Evolutionary conservation across 345 rosid species (phyloP).

Genomic region (Lepidium sativum): DNA sequence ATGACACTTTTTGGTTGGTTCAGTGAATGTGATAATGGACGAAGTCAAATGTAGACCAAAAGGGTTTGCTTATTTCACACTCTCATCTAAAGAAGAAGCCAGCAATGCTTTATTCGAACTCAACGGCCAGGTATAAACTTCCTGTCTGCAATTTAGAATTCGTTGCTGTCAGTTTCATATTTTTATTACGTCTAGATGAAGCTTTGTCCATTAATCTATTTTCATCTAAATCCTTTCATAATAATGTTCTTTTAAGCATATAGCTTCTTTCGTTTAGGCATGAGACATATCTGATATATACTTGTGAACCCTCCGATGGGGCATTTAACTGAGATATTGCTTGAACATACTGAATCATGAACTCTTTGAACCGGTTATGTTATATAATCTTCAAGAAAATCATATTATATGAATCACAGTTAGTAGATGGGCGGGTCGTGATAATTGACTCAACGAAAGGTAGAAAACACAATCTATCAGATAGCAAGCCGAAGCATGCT

Average conservation of each 20-base stretch:
- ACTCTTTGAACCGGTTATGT: neutral
- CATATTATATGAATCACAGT: conserved; percentile 30
- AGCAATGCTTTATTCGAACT: conserved; percentile 39
- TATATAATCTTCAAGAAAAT: neutral
- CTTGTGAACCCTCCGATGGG: neutral
- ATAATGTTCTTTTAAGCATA: neutral
- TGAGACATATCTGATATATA: neutral
- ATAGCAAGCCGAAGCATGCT: conserved; percentile 4
- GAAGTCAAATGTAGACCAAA: conserved; percentile 36
- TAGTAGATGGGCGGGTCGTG: conserved; percentile 49
- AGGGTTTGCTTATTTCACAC: conserved; percentile 55
- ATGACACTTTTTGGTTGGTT: neutral
- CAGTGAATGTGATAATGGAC: conserved; percentile 40
- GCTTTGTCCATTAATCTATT: neutral
- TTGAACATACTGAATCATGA: neutral
- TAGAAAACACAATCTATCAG: neutral
- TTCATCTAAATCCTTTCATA: neutral
- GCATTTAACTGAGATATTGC: neutral
- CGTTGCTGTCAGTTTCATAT: neutral
- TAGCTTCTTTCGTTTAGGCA: neutral
- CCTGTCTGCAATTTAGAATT: neutral
- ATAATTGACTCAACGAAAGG: conserved; percentile 32
- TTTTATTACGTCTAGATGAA: neutral
- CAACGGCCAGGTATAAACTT: conserved; percentile 45
- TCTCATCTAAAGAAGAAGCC: conserved; percentile 39